phyloP scores from a whole-genome alignment of 2,329 filamentous ascomycete genomes.

The Boeremia exigua region DNA sequence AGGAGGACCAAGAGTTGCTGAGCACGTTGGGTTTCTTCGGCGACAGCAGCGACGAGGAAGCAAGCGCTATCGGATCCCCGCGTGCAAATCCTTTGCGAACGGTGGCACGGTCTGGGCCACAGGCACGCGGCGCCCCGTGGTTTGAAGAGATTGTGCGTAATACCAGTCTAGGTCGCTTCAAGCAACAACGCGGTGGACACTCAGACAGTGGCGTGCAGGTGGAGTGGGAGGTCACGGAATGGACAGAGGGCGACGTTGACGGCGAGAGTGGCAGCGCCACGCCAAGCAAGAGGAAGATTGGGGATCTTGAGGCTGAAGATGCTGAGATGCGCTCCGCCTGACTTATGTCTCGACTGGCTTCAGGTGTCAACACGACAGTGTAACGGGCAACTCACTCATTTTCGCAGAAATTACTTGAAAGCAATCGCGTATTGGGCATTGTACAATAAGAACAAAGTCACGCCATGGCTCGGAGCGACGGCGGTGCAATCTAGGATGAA shows the following conservation, averaged over 20 bases:
- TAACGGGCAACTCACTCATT: constrained; percentile 34
- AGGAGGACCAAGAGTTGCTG: constrained; percentile 73
- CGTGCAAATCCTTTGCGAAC: constrained; percentile 17
- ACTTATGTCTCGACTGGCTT: constrained; percentile 4
- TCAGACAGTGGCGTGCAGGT: constrained; percentile 70
- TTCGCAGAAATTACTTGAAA: constrained; percentile 14
- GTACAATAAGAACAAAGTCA: constrained; percentile 13
- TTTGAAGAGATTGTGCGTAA: constrained; percentile 83
- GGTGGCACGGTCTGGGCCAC: constrained; percentile 30
- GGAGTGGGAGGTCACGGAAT: constrained; percentile 87
- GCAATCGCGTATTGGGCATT: neutral
- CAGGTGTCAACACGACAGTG: constrained; percentile 24
- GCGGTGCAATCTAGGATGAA: constrained; percentile 22
- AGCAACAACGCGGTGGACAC: constrained; percentile 65
- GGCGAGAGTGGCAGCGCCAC: constrained; percentile 35
- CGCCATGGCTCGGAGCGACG: constrained; percentile 23
- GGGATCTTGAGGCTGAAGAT: constrained; percentile 36
- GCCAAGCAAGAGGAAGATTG: constrained; percentile 46
- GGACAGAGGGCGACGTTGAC: constrained; percentile 48
- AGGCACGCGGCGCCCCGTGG: constrained; percentile 73
- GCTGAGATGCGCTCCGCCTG: constrained; percentile 39
- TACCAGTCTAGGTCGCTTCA: constrained; percentile 72
- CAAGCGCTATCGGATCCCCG: constrained; percentile 24
- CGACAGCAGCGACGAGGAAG: constrained; percentile 38
- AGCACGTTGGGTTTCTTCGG: constrained; percentile 75